Evolutionary conservation across 192 early-diverging fungal genomes (phyloP).

Genomic region (Backusella luteola): DNA sequence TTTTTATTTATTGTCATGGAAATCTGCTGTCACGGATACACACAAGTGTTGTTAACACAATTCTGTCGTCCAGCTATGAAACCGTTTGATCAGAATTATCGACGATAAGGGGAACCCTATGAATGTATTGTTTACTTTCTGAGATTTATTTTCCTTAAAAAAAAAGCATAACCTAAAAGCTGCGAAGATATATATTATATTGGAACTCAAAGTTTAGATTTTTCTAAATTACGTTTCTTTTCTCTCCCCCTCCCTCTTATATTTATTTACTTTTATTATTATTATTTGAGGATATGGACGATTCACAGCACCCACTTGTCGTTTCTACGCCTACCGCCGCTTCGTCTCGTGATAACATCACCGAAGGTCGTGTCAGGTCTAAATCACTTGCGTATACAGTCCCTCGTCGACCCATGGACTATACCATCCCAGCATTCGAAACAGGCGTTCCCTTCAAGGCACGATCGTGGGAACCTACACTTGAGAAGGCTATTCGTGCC

Average conservation of each 20-base stretch:
- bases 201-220: background rate
- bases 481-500: slow-evolving; percentile 69
- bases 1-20: too few species aligned
- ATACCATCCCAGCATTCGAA: slow-evolving; percentile 2
- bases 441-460: slow-evolving; percentile 24
- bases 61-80: background rate
- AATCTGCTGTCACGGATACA: background rate
- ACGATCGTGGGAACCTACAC: slow-evolving; percentile 65
- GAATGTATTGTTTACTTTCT: background rate
- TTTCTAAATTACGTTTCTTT: background rate
- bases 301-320: slow-evolving; percentile 10
- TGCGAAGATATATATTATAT: background rate
- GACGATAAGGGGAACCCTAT: background rate
- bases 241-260: background rate
- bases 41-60: background rate
- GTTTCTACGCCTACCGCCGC: background rate
- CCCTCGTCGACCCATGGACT: slow-evolving; percentile 13
- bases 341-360: background rate
- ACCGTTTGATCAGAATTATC: background rate
- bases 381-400: slow-evolving; percentile 34
- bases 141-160: background rate
- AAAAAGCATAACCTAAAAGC: background rate
- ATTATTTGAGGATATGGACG: background rate
- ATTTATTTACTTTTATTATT: background rate
- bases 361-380: slow-evolving; percentile 25